Base-by-base conservation (phyloP, 768 basidiomycete genomes). In the Lentinula aciculospora region DNA sequence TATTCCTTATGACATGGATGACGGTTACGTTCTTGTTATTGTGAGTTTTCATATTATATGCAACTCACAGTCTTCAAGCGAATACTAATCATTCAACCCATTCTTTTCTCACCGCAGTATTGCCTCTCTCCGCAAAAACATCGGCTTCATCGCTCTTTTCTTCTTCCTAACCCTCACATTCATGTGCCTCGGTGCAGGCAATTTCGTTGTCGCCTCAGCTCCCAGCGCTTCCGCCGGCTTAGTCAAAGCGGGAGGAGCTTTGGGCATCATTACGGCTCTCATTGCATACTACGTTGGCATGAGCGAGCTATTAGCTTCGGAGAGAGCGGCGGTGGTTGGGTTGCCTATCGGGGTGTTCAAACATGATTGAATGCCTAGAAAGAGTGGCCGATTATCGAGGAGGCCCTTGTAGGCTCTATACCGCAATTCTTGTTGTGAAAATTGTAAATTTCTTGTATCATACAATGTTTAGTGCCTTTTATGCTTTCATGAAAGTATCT, bases 1-100 rank as follows among this genome's bases (percentile, higher is more conserved):
- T 93, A 58, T 93, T 81, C 72, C 76, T 93, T 25, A 75, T 82
- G 46, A 75, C 83, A 17, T 94, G 92, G 92, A 81, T 81, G 64
- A 70, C 90, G 59, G 72, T 92, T 31, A 89, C 91, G 0, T 78
- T 82, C 70, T 69, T 89, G 65, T 74, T 91, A 62, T 59, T 84
- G 89, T 91, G 54, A 62, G 79, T 74, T 1, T 29, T 25, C 44
- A 55, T 36, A 48, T 27, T 21, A 45, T 17, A 46, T 36, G 49
- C 29, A 27, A 34, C 27, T 29, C 17, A 15, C 15, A 5, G 3
- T 17, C 12, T 19, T n/a, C 17, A 36, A 5, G 8, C 7, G 17
- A 53, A 31, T 4, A 55, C 7, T 12, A n/a, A 37, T n/a, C 10
- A 25, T 23, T n/a, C 28, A 19, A 27, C 10, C 53, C 10, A 27